Evolutionary conservation across 345 rosid genomes (phyloP).

Genomic region (Reutealis trisperma): DNA sequence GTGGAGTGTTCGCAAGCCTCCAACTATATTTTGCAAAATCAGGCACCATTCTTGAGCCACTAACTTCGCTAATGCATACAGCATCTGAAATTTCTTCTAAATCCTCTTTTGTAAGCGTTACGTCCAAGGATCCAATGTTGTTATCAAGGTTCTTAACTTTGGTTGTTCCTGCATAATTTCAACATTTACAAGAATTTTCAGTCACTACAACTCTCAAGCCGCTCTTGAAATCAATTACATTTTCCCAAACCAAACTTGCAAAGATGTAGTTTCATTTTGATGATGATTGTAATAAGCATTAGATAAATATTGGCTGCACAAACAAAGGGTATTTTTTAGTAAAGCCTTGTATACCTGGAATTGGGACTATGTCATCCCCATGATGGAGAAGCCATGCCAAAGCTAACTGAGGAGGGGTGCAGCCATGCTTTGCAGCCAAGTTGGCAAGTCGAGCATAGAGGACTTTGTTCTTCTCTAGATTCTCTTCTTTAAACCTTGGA

Average conservation of each 20-base stretch:
- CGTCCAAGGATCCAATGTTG: conserved; percentile 25
- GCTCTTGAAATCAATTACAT: neutral
- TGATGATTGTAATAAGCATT: too few relatives aligned
- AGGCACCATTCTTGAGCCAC: conserved; percentile 9
- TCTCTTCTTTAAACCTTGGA: conserved; percentile 47
- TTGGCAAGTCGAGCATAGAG: conserved; percentile 30
- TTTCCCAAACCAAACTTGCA: neutral
- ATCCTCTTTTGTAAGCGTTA: conserved; percentile 25
- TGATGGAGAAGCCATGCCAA: conserved; percentile 52
- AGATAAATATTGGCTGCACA: neutral
- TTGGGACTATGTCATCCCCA: conserved; percentile 49
- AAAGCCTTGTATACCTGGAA: conserved; percentile 39
- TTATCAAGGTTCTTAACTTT: conserved; percentile 25
- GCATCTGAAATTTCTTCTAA: conserved; percentile 22
- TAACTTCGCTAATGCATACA: conserved; percentile 20
- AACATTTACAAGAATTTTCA: neutral
- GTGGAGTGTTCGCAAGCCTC: conserved; percentile 25
- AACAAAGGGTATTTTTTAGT: neutral
- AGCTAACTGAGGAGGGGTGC: conserved; percentile 51
- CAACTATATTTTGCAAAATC: neutral
- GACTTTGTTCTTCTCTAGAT: conserved; percentile 50
- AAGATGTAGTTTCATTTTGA: neutral
- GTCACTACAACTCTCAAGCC: neutral
- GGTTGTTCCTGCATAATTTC: conserved; percentile 25
- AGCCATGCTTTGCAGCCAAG: conserved; percentile 40